Base-by-base conservation (phyloP, 345 rosid species). In the Xanthoceras sorbifolium region DNA sequence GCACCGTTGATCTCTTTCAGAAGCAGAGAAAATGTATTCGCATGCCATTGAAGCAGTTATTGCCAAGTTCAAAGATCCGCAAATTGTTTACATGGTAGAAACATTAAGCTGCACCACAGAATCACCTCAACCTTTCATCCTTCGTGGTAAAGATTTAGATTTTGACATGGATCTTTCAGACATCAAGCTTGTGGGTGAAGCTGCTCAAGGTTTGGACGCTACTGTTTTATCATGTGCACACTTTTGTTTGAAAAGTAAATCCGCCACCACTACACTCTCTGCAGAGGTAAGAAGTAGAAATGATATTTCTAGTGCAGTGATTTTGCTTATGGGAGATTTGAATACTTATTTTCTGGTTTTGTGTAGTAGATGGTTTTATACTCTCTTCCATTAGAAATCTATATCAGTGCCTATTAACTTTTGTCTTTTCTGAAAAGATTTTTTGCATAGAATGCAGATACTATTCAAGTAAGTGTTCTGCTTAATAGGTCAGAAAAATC, bases 391-490 rank as follows among this genome's bases (percentile, higher is more conserved):
- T 9, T n/a, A 57, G 64, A 67, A 34, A 73, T 20, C 54, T 44
- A 59, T 46, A 15, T 31, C 5, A 36, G 50, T 79, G 75, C 28
- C 79, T 64, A 34, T 71, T 42, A 67, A 67, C 54, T 25, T 64
- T 75, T 69, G 72, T 71, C 72, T 78, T 79, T 86, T 72, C 59
- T 80, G 54, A 84, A 78, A 72, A 57, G 20, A 76, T 82, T 85
- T 77, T 84, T 74, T 82, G 75, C 90, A 72, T 89, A 93, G 99
- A 87, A 77, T 90, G 99, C 96, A 95, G 98, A 91, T 81, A 77
- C 70, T 83, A 81, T 95, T 87, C 91, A 90, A 81, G 85, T 93
- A 64, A 84, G 84, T 71, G 77, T 93, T 79, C 84, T 91, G 75
- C 84, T 87, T 76, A 95, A 90, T 85, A 83, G 81, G 77, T 91